Percentiles rank a stretch among this genome's conserved stretches.
Conservation (phyloP, 208 protist species). For the Leishmania tropica region DNA sequence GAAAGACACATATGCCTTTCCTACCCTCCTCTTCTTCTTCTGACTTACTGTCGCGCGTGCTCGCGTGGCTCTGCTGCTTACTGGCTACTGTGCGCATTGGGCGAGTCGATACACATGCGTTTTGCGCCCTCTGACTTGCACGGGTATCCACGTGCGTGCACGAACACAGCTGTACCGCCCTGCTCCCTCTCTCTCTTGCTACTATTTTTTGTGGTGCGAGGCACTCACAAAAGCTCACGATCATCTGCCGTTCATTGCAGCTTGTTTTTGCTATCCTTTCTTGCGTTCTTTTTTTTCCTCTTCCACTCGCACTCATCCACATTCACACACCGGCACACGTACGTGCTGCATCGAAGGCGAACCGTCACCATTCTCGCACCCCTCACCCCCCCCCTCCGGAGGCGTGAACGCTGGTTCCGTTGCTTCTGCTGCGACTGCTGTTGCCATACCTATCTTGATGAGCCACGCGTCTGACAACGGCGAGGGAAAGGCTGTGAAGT, state of each 20-base stretch:
- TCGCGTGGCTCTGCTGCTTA: background rate
- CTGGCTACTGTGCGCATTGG: background rate
- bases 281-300: background rate
- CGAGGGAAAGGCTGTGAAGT: background rate
- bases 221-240: too few species aligned
- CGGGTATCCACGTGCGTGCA: too few species aligned
- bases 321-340: background rate
- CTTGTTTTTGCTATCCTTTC: background rate
- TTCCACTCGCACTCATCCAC: background rate
- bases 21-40: background rate
- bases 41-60: background rate
- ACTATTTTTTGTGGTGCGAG: background rate
- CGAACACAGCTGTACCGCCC: too few species aligned
- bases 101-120: background rate
- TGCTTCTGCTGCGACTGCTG: background rate
- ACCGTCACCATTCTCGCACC: background rate
- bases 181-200: background rate
- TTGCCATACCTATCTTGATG: background rate
- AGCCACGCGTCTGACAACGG: background rate
- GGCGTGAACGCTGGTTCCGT: background rate
- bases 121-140: background rate
- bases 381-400: background rate
- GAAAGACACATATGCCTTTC: background rate
- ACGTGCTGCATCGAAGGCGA: background rate
- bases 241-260: background rate